Percentiles rank a stretch among this genome's conserved stretches.
phyloP scores from a whole-genome alignment of 2,329 filamentous ascomycete species.

The Coleophoma cylindrospora region DNA sequence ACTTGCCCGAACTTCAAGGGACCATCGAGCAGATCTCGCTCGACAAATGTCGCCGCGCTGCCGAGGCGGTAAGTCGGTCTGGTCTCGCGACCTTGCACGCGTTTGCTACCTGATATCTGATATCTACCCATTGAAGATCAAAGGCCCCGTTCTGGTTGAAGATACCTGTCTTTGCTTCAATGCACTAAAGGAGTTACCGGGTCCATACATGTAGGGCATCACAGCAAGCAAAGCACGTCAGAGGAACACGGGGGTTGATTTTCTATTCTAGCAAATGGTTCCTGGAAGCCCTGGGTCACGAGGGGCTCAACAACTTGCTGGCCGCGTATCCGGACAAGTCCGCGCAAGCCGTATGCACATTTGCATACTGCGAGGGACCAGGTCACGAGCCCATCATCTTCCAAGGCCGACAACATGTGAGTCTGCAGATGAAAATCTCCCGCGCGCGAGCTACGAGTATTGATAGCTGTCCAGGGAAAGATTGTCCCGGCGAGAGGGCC shows the following conservation, averaged over 20 bases:
- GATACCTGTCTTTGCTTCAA: slow-evolving; percentile 94
- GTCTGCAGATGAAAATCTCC: slow-evolving; percentile 18
- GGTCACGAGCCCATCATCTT: slow-evolving; percentile 82
- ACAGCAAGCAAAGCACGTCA: too few relatives aligned
- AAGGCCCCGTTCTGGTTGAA: slow-evolving; percentile 88
- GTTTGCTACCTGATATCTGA: too few relatives aligned
- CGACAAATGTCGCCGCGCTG: slow-evolving; percentile 82
- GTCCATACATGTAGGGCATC: slow-evolving; percentile 79
- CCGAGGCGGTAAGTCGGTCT: slow-evolving; percentile 56
- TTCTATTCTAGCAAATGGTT: slow-evolving; percentile 77
- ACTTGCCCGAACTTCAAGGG: slow-evolving; percentile 87
- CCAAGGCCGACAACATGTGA: slow-evolving; percentile 79
- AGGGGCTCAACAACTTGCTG: slow-evolving; percentile 85
- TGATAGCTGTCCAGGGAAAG: slow-evolving; percentile 49
- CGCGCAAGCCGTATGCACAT: slow-evolving; percentile 91
- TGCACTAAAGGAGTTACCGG: slow-evolving; percentile 84
- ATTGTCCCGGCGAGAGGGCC: slow-evolving; percentile 83
- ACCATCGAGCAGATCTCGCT: slow-evolving; percentile 85
- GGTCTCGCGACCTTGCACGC: background rate
- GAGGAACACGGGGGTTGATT: background rate
- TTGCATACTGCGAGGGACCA: slow-evolving; percentile 84
- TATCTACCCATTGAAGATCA: slow-evolving; percentile 46
- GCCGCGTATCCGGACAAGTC: slow-evolving; percentile 86
- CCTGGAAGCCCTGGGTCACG: slow-evolving; percentile 73
- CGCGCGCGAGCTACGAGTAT: background rate